Evolutionary conservation across 257 asterid species (phyloP).

Genomic region (Nicotiana attenuata): DNA sequence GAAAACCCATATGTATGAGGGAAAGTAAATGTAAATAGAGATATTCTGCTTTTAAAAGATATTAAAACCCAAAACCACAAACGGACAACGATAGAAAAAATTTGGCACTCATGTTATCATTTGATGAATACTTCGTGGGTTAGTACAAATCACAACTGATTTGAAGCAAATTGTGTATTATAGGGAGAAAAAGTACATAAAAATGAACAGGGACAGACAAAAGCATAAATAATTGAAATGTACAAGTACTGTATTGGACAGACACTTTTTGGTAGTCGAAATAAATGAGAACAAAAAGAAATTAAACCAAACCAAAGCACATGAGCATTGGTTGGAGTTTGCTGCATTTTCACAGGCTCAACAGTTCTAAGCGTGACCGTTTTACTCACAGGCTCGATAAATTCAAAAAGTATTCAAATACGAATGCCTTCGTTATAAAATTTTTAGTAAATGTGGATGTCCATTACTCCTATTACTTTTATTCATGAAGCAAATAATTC

Average conservation of each 20-base stretch:
- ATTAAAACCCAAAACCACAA: not conserved
- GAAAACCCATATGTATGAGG: too few species aligned
- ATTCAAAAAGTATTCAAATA: not conserved
- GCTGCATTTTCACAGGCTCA: not conserved
- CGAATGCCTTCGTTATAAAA: not conserved
- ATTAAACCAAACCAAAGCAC: not conserved
- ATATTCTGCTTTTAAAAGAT: not conserved
- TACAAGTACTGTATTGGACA: not conserved
- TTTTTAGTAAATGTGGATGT: too few species aligned
- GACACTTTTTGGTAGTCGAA: not conserved
- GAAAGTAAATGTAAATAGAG: not conserved
- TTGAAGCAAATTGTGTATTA: not conserved
- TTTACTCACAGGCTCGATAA: not conserved
- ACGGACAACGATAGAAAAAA: not conserved
- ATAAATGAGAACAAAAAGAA: slow-evolving; percentile 3
- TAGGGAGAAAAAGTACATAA: not conserved
- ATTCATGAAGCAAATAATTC: too few species aligned
- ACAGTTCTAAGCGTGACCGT: not conserved
- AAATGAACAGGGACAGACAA: not conserved
- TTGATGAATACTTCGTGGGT: not conserved
- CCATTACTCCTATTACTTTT: too few species aligned
- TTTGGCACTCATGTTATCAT: not conserved
- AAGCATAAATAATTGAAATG: not conserved
- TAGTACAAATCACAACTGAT: not conserved
- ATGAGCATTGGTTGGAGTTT: not conserved